A percentile compares a stretch with the other conserved stretches of the same genome.
These are phyloP conservation scores for Helotiales sp. DNA, from an alignment of 2,329 filamentous ascomycete genomes.

Conservation along the genomic window DNA sequence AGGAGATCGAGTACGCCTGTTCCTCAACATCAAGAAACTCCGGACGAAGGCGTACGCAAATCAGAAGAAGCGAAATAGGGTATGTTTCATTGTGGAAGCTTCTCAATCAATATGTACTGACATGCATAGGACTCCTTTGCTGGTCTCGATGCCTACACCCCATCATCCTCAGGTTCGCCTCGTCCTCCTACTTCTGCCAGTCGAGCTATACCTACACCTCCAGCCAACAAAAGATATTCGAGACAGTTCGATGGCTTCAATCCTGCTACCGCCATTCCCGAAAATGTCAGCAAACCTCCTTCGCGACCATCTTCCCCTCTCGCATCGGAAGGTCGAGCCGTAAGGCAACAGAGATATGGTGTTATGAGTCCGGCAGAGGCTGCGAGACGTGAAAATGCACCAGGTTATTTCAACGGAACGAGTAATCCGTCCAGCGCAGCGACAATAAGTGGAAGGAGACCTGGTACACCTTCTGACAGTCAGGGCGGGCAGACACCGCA, in stretches of 20 bases:
- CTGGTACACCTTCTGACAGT: constrained; percentile 61
- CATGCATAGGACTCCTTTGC: constrained; percentile 75
- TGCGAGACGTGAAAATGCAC: constrained; percentile 48
- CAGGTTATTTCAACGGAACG: constrained; percentile 54
- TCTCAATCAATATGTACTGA: constrained; percentile 16
- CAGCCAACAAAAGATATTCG: constrained; percentile 64
- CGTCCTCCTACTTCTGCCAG: constrained; percentile 57
- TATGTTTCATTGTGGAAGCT: constrained; percentile 43
- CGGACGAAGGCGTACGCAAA: constrained; percentile 75
- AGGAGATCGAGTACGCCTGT: constrained; percentile 90
- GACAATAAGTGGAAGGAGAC: constrained; percentile 53
- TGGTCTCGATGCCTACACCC: constrained; percentile 67
- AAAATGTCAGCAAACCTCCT: constrained; percentile 50
- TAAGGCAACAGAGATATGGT: constrained; percentile 53
- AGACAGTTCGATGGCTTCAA: constrained; percentile 52
- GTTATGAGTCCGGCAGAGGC: constrained; percentile 57
- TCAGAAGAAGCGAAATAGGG: constrained; percentile 82
- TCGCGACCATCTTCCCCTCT: constrained; percentile 72
- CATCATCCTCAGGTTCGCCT: constrained; percentile 65
- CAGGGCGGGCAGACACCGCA: constrained; percentile 56
- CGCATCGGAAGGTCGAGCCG: constrained; percentile 29
- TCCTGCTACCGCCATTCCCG: constrained; percentile 30
- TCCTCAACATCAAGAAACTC: constrained; percentile 80
- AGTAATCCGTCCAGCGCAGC: constrained; percentile 49
- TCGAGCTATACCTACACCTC: constrained; percentile 45